Conservation (phyloP, 2,329 filamentous ascomycete genomes). For the Diaporthe ampelina region DNA sequence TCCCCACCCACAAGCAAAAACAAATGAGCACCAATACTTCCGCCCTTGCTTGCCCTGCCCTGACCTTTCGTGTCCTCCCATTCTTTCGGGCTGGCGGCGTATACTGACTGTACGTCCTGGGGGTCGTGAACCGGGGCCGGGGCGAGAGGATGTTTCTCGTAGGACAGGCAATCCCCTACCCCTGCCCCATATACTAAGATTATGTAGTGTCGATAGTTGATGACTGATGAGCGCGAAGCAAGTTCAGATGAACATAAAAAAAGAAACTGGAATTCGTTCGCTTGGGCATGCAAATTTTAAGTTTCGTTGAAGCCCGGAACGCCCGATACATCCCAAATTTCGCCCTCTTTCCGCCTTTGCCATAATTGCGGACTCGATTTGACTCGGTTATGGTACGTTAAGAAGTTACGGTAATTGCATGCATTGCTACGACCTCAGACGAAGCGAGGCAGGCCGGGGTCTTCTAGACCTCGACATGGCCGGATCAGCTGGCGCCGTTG, state of each 20-base stretch:
- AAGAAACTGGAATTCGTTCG: constrained; percentile 27
- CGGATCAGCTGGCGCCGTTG: constrained; percentile 51
- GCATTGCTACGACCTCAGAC: constrained; percentile 11
- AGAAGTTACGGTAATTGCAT: constrained; percentile 27
- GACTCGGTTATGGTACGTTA: not conserved
- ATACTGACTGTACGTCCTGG: not conserved
- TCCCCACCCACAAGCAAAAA: constrained; percentile 24
- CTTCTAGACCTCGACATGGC: not conserved
- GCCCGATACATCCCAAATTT: constrained; percentile 11
- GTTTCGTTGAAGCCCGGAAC: constrained; percentile 21
- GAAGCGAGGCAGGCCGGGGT: not conserved
- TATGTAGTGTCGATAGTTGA: constrained; percentile 29
- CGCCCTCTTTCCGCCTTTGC: constrained; percentile 33
- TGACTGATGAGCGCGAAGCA: constrained; percentile 10
- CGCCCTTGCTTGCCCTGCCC: not conserved
- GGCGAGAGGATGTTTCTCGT: not conserved
- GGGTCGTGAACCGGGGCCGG: constrained; percentile 5
- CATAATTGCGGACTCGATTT: constrained; percentile 56
- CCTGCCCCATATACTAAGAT: constrained; percentile 36
- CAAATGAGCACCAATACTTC: not conserved
- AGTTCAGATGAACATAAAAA: constrained; percentile 3
- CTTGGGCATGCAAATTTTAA: constrained; percentile 24
- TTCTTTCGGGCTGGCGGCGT: not conserved
- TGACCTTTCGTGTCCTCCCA: constrained; percentile 4
- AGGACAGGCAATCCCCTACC: not conserved